Conservation (phyloP, 2,329 filamentous ascomycete species). For the Acephala macrosclerotiorum region DNA sequence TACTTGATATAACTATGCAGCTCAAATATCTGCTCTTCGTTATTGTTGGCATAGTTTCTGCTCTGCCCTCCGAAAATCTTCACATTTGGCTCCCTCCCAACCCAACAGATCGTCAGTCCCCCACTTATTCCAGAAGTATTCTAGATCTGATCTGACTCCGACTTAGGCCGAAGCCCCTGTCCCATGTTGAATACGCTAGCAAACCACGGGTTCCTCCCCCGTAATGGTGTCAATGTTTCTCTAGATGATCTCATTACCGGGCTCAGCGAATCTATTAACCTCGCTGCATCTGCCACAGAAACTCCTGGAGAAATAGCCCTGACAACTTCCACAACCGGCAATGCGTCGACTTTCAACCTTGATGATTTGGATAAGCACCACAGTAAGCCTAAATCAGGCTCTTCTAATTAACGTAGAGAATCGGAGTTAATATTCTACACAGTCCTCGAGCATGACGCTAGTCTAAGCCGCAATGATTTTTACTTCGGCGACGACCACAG, state of each 20-base stretch:
- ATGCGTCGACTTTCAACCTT: conserved; percentile 23
- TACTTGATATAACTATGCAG: conserved; percentile 5
- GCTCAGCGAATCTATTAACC: conserved; percentile 18
- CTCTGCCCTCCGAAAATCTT: not conserved
- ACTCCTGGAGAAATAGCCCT: conserved; percentile 10
- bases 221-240: conserved; percentile 46
- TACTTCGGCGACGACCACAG: conserved; percentile 24
- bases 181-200: conserved; percentile 51
- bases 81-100: not conserved
- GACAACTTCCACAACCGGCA: conserved; percentile 17
- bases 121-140: not conserved
- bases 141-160: not conserved
- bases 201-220: conserved; percentile 51
- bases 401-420: not conserved
- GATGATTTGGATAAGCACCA: conserved; percentile 22
- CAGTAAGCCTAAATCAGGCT: not conserved
- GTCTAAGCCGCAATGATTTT: conserved; percentile 17
- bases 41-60: too few relatives aligned
- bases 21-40: conserved; percentile 5
- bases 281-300: conserved; percentile 16
- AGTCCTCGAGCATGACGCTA: conserved; percentile 30
- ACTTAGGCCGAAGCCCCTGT: conserved; percentile 41
- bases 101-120: not conserved
- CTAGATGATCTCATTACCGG: conserved; percentile 24
- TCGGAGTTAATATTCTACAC: not conserved